A percentile compares a stretch with the other conserved stretches of the same genome.
These are phyloP conservation scores for Pseudogymnoascus sp. DNA, from an alignment of 2,329 filamentous ascomycete species.

Conservation along the genomic window DNA sequence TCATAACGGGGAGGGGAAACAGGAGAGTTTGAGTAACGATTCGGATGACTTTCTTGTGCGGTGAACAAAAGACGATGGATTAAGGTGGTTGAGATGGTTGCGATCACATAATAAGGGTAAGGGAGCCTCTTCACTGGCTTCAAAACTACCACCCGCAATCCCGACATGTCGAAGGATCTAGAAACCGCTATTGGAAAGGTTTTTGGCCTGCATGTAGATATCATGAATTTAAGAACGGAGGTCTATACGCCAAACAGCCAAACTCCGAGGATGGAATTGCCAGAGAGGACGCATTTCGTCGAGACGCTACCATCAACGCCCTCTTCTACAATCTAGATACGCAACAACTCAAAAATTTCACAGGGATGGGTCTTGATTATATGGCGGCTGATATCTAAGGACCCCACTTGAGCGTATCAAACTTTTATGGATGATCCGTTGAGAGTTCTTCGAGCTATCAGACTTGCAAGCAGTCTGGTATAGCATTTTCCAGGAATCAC, in stretches of 20 bases:
- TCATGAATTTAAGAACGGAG: conserved; percentile 3
- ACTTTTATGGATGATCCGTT: conserved; percentile 89
- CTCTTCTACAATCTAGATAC: conserved; percentile 87
- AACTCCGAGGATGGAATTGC: conserved; percentile 77
- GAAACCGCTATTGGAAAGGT: neutral
- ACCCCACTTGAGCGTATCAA: conserved; percentile 75
- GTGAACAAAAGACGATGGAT: neutral
- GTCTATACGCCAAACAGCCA: conserved; percentile 47
- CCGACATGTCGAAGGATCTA: neutral
- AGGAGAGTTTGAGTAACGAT: neutral
- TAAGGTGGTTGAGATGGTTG: no score
- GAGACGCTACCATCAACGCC: conserved; percentile 89
- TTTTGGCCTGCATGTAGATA: neutral
- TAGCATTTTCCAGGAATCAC: conserved; percentile 58
- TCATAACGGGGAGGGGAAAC: neutral
- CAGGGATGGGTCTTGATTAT: conserved; percentile 59
- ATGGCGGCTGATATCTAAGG: conserved; percentile 63
- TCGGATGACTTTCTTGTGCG: neutral
- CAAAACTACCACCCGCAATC: neutral
- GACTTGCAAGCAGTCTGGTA: conserved; percentile 82
- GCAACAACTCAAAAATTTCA: conserved; percentile 70
- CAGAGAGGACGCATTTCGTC: conserved; percentile 75
- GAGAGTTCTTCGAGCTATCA: conserved; percentile 72
- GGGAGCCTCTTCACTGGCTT: neutral
- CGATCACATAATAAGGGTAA: no score